These are phyloP conservation scores for Suillus cothurnatus DNA, from an alignment of 768 basidiomycete genomes.

Conservation along the genomic window DNA sequence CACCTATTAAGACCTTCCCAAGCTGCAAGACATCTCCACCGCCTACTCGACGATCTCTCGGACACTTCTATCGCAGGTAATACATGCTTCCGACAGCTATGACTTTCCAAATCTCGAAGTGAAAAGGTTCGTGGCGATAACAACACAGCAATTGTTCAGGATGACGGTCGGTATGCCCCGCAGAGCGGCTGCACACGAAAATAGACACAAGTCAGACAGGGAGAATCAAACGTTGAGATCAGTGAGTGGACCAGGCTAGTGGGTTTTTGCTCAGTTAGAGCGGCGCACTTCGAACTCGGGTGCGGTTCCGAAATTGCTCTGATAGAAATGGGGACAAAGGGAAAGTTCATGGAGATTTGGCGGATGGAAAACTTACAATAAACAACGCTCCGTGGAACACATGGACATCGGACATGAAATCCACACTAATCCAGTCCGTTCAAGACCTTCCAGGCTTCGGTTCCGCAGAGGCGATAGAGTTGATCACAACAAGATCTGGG, in stretches of 20 bases:
- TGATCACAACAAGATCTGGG: background rate
- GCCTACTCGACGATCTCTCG: background rate
- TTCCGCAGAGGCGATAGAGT: background rate
- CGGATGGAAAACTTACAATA: background rate
- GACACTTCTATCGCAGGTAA: background rate
- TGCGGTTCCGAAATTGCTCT: background rate
- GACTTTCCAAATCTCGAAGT: background rate
- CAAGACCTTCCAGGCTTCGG: background rate
- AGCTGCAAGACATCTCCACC: background rate
- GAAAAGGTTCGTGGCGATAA: background rate
- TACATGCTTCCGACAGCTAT: background rate
- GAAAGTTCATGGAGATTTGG: background rate
- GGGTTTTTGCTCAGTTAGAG: background rate
- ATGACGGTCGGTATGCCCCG: background rate
- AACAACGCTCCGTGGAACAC: background rate
- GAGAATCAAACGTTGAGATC: background rate
- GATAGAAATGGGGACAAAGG: slow-evolving; percentile 1
- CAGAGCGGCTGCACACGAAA: background rate
- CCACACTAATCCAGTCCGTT: background rate
- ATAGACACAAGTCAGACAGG: background rate
- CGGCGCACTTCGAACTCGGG: background rate
- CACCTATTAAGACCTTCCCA: background rate
- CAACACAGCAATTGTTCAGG: background rate
- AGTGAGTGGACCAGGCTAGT: background rate
- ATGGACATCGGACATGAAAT: slow-evolving; percentile 2